phyloP scores from a whole-genome alignment of 768 basidiomycete genomes.

The Lentinus tigrinus region DNA sequence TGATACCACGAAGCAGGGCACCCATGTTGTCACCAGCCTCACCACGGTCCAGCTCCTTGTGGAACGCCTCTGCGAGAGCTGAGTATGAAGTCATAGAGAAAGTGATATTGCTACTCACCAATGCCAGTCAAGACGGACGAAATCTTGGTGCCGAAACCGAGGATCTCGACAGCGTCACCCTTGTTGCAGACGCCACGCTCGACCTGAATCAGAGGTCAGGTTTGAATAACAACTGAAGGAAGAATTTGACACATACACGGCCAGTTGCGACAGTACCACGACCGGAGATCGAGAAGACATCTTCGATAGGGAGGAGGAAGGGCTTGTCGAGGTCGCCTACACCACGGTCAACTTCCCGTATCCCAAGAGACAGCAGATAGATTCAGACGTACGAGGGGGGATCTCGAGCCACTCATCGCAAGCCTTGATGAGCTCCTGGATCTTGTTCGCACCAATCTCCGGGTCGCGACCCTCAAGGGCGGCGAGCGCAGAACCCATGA shows the following conservation, averaged over 20 bases:
- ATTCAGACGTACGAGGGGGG: slow-evolving; percentile 67
- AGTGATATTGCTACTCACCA: slow-evolving; percentile 44
- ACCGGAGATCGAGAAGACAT: slow-evolving; percentile 96
- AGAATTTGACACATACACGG: slow-evolving; percentile 52
- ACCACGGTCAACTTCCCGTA: background rate
- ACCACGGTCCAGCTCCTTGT: slow-evolving; percentile 96
- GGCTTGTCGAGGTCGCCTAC: slow-evolving; percentile 95
- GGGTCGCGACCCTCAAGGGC: slow-evolving; percentile 86
- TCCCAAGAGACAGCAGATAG: background rate
- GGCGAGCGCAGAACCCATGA: slow-evolving; percentile 96
- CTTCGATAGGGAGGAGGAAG: slow-evolving; percentile 95
- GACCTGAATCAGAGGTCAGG: slow-evolving; percentile 45
- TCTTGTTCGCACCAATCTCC: slow-evolving; percentile 77
- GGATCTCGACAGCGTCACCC: slow-evolving; percentile 89
- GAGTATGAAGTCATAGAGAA: background rate
- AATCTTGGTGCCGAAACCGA: slow-evolving; percentile 77
- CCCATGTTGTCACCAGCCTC: slow-evolving; percentile 99
- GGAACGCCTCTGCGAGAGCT: slow-evolving; percentile 85
- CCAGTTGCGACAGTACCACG: slow-evolving; percentile 98
- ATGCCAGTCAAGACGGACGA: slow-evolving; percentile 97
- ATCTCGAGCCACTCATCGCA: slow-evolving; percentile 96
- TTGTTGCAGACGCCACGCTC: slow-evolving; percentile 92
- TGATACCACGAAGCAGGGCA: slow-evolving; percentile 91
- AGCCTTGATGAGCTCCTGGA: slow-evolving; percentile 76
- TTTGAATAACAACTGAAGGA: background rate